phyloP scores from a whole-genome alignment of 495 filamentous ascomycete genomes.

The Annulohypoxylon maeteangense region DNA sequence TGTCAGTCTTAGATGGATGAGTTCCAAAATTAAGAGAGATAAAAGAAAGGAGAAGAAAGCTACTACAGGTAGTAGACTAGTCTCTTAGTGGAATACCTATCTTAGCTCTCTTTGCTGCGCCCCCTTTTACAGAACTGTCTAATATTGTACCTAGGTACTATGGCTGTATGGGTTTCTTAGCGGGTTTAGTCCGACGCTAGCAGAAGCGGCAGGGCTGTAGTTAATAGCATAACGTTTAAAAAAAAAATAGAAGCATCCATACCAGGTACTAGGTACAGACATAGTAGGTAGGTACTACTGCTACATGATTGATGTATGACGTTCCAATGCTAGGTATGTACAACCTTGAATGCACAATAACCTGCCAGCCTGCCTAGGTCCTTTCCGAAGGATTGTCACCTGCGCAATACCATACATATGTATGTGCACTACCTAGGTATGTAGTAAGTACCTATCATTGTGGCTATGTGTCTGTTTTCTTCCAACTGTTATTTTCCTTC shows the following conservation, averaged over 20 bases:
- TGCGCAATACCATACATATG: neutral
- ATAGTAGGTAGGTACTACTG: too few species aligned
- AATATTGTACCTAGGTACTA: too few species aligned
- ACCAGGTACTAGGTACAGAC: neutral
- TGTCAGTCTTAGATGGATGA: neutral
- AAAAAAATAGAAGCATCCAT: slow-evolving; percentile 31
- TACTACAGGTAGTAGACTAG: neutral
- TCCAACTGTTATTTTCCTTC: neutral
- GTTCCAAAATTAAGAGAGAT: neutral
- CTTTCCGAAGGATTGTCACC: slow-evolving; percentile 11
- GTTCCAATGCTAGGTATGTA: too few species aligned
- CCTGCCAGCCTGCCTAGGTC: too few species aligned
- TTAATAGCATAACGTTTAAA: slow-evolving; percentile 17
- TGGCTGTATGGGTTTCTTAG: too few species aligned
- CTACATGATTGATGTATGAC: too few species aligned
- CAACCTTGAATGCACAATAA: too few species aligned
- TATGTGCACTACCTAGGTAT: neutral
- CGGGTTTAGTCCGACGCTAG: neutral
- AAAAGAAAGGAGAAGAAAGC: neutral
- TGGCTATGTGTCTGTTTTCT: slow-evolving; percentile 17
- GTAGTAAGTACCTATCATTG: neutral
- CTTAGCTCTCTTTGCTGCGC: neutral
- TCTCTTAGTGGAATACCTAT: neutral
- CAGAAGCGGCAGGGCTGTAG: slow-evolving; percentile 20
- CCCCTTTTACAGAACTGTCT: too few species aligned